Evolutionary conservation across 164 flowering plant genomes (phyloP), one percentile per base, ranked within the genome.

Genomic region (Macadamia tetraphylla): DNA sequence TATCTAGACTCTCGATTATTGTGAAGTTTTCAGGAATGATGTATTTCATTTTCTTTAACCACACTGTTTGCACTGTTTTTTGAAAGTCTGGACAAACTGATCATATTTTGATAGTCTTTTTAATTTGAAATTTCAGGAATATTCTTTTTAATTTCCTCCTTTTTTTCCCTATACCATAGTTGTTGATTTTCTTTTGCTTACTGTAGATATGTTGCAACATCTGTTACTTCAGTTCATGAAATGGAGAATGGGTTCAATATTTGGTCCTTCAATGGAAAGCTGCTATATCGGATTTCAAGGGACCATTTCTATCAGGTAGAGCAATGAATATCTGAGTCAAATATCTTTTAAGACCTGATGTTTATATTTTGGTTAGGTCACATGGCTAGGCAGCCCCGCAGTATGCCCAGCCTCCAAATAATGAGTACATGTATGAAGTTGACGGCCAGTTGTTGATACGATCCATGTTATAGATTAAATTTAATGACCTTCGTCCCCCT

Each of bases 221-320:
- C 93, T 11, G 98, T 91, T 67, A 95, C 99, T 58, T 92, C 99
- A 44, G 94, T 95, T 70, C 99, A 92, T 78, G 99, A 90, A 78
- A 92, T 92, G 97, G 98, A 95, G 68, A 95, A 92, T 76, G 98
- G 99, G 2, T 89, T 90, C 87, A 86, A 84, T 74, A 86, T 95
- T 14, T 91, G 99, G 99, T 92, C 98, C 14, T 95, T 92, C 82
- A 78, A 85, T 65, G 97, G 98, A 30, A 95, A 90, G 78, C 77
- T 89, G 29, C 86, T 89, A 0, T 95, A 95, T 70, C 70, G 97
- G 72, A 87, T 86, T 64, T 81, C 88, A 58, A 91, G 87, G 81
- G 99, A 95, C 73, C 94, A 88, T 75, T 91, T 92, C 84, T 87
- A 77, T 70, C 99, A 92, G 89, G 97, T 94, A 76, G 70, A 23